phyloP scores from a whole-genome alignment of 345 rosid genomes.

The Aurinia saxatilis region DNA sequence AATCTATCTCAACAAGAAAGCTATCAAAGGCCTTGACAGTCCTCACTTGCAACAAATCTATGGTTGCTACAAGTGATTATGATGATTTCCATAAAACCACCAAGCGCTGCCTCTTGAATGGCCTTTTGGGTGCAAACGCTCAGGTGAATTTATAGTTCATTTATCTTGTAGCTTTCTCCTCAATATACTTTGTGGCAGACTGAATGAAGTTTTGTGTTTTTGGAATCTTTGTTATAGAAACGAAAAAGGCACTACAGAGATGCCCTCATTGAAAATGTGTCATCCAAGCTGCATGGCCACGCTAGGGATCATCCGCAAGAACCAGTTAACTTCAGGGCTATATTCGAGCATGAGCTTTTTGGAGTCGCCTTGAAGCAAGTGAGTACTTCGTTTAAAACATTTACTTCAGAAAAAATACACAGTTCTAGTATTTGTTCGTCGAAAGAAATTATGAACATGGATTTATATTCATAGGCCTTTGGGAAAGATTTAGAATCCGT shows the following conservation, averaged over 20 bases:
- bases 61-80: constrained; percentile 92
- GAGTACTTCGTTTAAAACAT: constrained; percentile 17
- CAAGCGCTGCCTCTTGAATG: constrained; percentile 50
- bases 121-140: constrained; percentile 56
- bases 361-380: constrained; percentile 65
- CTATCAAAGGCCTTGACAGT: constrained; percentile 59
- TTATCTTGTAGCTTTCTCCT: not conserved
- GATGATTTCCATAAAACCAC: constrained; percentile 61
- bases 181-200: not conserved
- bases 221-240: constrained; percentile 32
- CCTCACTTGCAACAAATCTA: constrained; percentile 58
- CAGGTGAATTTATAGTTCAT: constrained; percentile 45
- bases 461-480: constrained; percentile 38
- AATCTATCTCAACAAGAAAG: constrained; percentile 74
- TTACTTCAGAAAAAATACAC: not conserved
- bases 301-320: constrained; percentile 27
- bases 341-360: constrained; percentile 71
- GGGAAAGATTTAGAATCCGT: constrained; percentile 63
- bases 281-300: constrained; percentile 35
- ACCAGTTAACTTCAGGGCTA: constrained; percentile 62
- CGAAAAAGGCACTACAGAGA: constrained; percentile 53
- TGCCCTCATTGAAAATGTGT: constrained; percentile 45
- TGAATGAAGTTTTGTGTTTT: not conserved
- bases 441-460: not conserved
- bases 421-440: not conserved